phyloP scores from a whole-genome alignment of 1,284 basidiomycete genomes.

The Singerocomus rubriflavus region DNA sequence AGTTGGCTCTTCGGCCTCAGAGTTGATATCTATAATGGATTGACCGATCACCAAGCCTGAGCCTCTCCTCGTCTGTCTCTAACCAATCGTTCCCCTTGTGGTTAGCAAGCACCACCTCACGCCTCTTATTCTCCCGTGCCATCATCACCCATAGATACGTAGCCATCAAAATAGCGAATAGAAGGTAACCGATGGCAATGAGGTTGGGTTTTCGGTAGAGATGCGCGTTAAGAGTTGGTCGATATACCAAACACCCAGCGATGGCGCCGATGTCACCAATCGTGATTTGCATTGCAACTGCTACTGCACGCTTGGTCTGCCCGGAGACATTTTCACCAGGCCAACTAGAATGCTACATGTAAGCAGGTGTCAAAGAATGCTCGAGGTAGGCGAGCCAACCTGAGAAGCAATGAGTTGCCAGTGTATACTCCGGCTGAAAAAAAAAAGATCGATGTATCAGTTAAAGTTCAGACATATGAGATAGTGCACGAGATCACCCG shows the following conservation, averaged over 20 bases:
- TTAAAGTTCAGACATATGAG: neutral
- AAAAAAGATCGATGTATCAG: neutral
- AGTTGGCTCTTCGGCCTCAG: conserved; percentile 11
- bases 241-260: conserved; percentile 52
- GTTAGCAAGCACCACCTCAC: conserved; percentile 32
- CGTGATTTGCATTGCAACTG: conserved; percentile 64
- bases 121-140: conserved; percentile 48
- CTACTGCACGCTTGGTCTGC: conserved; percentile 67
- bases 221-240: conserved; percentile 45
- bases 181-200: conserved; percentile 57
- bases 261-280: conserved; percentile 67
- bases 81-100: conserved; percentile 5
- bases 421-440: conserved; percentile 53
- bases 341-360: conserved; percentile 39
- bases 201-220: conserved; percentile 58
- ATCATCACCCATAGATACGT: conserved; percentile 50
- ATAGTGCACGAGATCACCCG: conserved; percentile 22
- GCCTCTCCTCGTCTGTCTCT: conserved; percentile 24
- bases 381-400: conserved; percentile 22
- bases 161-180: conserved; percentile 47
- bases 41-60: conserved; percentile 37
- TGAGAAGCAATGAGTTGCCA: conserved; percentile 55
- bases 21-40: conserved; percentile 38
- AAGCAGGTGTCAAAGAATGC: conserved; percentile 7
- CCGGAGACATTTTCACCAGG: conserved; percentile 71